Evolutionary conservation across 768 basidiomycete species (phyloP).

Genomic region (Hemileccinum impolitum): DNA sequence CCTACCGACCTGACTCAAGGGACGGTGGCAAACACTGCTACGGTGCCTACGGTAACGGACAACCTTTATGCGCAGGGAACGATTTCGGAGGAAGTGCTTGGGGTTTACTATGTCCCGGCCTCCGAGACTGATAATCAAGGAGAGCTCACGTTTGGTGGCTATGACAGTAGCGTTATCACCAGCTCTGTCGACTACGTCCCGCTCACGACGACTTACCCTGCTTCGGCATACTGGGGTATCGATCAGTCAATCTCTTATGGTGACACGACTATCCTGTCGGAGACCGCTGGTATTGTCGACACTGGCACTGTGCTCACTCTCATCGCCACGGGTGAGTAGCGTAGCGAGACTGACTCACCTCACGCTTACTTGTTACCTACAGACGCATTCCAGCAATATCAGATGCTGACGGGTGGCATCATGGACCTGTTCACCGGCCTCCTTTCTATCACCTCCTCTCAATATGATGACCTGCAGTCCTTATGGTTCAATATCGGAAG

Average conservation of each 20-base stretch:
- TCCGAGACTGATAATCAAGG: constrained; percentile 16
- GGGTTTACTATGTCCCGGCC: constrained; percentile 29
- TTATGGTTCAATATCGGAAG: constrained; percentile 17
- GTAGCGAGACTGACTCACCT: not conserved
- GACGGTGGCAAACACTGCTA: not conserved
- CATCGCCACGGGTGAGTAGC: constrained; percentile 12
- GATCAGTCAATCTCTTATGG: constrained; percentile 25
- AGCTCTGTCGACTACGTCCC: constrained; percentile 16
- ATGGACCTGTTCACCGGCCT: constrained; percentile 25
- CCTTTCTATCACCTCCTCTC: constrained; percentile 17
- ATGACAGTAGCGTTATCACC: constrained; percentile 13
- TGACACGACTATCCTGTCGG: constrained; percentile 9
- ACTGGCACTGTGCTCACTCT: constrained; percentile 26
- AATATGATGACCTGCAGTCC: constrained; percentile 20
- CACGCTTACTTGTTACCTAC: not conserved
- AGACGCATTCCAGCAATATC: constrained; percentile 20
- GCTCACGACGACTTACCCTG: constrained; percentile 20
- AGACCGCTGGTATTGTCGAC: constrained; percentile 29
- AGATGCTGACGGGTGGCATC: not conserved
- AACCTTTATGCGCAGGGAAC: constrained; percentile 29
- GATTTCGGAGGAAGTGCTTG: constrained; percentile 25
- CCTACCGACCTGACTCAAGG: not conserved
- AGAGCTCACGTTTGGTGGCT: constrained; percentile 26
- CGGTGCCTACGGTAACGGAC: constrained; percentile 33
- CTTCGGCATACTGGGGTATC: constrained; percentile 27